Base-by-base conservation (phyloP, 225 moss, liverwort and hornwort genomes). In the Straminergon stramineum region DNA sequence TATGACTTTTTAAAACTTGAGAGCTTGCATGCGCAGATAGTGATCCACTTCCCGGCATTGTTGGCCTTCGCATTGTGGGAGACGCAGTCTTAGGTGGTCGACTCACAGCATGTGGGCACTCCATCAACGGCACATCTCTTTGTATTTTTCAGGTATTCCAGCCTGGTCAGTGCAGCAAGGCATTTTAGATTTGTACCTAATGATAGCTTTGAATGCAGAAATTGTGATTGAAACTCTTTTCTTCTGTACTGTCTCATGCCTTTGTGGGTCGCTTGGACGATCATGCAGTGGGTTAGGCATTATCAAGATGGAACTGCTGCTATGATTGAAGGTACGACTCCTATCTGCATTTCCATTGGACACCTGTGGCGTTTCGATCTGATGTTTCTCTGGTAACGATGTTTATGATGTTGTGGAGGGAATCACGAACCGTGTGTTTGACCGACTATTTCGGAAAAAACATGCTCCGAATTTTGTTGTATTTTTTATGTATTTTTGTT, bases 81-180 rank as follows among this genome's bases (percentile, higher is more conserved):
- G 95, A 96, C 88, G 96, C 99, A 10, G 92, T 93, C 68, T 88
- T 99, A 87, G 92, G 95, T 86, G 96, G 97, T 86, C 94, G 95
- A 92, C 96, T 99, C 39, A 96, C 97, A 83, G 99, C 99, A 53
- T 99, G 99, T 94, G 99, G 99, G 37, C 97, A 97, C 92, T 97
- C 99, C 84, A 95, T 97, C 79, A 96, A 99, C 83, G 99, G 99
- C 92, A 99, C 99, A 67, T 91, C 97, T 89, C 92, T 99, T 70
- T 99, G 99, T 91, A 99, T 99, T 90, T 99, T 99, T 90, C 99
- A 98, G 97, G 98, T 98, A 93, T 76, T 79, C 57, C 75, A 85
- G 85, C 48, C 32, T 75, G 56, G 70, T 52, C 70, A 53, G 22
- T 71, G 48, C 32, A 52, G 39, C 34, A 62, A 61, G 76, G 58